Evolutionary conservation across 176 grass and related monocot species (phyloP), one percentile per base, ranked within the genome.

Genomic region (Dendrocalamus sinicus): DNA sequence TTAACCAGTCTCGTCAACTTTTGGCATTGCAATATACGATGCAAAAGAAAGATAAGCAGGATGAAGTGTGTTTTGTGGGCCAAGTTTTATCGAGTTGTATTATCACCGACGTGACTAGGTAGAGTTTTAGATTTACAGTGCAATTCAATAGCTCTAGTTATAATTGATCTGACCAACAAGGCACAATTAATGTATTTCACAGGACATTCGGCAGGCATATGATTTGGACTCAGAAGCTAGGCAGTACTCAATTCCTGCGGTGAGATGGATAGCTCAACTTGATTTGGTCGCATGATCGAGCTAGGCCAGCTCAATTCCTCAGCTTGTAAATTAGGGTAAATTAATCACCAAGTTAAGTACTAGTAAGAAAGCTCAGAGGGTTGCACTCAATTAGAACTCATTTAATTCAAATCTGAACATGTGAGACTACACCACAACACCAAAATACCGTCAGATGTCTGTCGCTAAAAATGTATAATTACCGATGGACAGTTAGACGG

Each of bases 221-320:
- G 20, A 60, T 78, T 78, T 48, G 40, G 52, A 70, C 8, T 28
- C 61, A 9, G 14, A 70, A 20, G 24, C 17, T 17, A 32, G 10
- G 16, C 6, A 26, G 61, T n/a, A 54, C 65, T 86, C 15, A 80
- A 65, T 86, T 78, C 45, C 22, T 65, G 57, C 77, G 76, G 85
- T 80, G 68, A 80, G 76, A 64, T 44, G 44, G 85, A 64, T 72
- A 52, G 7, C 26, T 23, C 84, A 72, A 22, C 84, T 28, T 79
- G 67, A 48, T 51, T 80, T 40, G 53, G 67, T 72, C 7, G 28
- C 70, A 65, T 24, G 26, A 53, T 53, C 3, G 3, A 51, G 55
- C 12, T 63, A 48, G 26, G 26, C 11, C 57, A 39, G 61, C 61
- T 64, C 24, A 30, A 30, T 30, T 28, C 15, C 61, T 72, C 17